Evolutionary conservation across 352 stramenopile species (phyloP).

Genomic region (Discostella stelligera): DNA sequence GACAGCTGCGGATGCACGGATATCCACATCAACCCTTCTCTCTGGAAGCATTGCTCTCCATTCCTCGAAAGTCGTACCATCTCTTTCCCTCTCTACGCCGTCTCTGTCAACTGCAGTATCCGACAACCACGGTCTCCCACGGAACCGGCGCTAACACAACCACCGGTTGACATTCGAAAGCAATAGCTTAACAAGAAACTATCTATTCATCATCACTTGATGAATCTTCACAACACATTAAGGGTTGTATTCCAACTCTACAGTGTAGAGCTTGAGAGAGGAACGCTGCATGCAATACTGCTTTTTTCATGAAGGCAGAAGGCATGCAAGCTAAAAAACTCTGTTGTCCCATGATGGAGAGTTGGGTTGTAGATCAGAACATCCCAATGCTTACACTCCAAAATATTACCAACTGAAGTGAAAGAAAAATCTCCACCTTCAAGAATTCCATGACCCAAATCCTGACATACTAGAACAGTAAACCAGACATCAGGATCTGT

Average conservation of each 20-base stretch:
- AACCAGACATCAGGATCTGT: not conserved
- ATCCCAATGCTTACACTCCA: not conserved
- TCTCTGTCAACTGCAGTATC: constrained; percentile 33
- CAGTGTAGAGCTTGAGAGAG: not conserved
- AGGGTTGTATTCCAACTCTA: not conserved
- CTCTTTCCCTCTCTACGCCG: constrained; percentile 44
- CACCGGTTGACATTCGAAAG: constrained; percentile 82
- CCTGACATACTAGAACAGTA: not conserved
- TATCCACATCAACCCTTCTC: constrained; percentile 74
- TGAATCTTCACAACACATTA: not conserved
- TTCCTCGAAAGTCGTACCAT: constrained; percentile 70
- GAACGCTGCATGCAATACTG: not conserved
- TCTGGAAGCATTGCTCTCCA: constrained; percentile 70
- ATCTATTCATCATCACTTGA: too few species aligned
- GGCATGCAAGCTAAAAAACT: not conserved
- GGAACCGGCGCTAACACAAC: constrained; percentile 80
- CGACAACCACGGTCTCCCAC: constrained; percentile 62
- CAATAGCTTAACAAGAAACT: constrained; percentile 57
- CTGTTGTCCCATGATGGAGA: not conserved
- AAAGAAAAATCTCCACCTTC: constrained; percentile 3
- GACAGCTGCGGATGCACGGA: constrained; percentile 69
- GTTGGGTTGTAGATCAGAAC: constrained; percentile 2
- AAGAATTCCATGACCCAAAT: not conserved
- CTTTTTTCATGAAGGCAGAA: constrained; percentile 2
- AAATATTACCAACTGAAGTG: not conserved